Conservation (phyloP, 2,329 filamentous ascomycete species). For the Stagonosporopsis chrysanthemi region DNA sequence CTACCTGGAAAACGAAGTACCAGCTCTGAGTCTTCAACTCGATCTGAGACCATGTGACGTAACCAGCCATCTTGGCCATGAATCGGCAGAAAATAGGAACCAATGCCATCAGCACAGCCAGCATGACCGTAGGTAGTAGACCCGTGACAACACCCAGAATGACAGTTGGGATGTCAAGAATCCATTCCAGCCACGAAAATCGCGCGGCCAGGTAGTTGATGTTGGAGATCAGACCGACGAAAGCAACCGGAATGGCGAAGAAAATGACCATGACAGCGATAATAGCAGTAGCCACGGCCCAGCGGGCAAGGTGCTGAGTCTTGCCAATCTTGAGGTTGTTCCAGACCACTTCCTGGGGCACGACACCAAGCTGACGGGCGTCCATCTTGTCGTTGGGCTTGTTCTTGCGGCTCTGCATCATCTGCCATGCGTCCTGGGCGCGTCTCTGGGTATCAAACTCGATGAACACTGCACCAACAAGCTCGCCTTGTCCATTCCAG, state of each 20-base stretch:
- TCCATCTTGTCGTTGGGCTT: constrained; percentile 47
- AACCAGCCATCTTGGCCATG: constrained; percentile 49
- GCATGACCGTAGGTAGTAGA: constrained; percentile 53
- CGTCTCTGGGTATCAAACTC: constrained; percentile 83
- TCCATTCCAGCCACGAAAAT: constrained; percentile 52
- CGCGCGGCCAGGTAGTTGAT: constrained; percentile 52
- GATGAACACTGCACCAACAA: constrained; percentile 81
- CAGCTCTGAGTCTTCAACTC: constrained; percentile 84
- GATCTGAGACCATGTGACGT: constrained; percentile 53
- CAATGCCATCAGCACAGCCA: constrained; percentile 54
- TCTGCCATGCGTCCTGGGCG: constrained; percentile 85
- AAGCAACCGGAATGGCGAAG: constrained; percentile 55
- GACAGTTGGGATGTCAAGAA: constrained; percentile 50
- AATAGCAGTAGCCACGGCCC: constrained; percentile 48
- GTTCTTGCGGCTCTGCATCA: constrained; percentile 52
- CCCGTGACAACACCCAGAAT: constrained; percentile 57
- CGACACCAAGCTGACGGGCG: constrained; percentile 53
- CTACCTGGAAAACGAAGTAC: constrained; percentile 90
- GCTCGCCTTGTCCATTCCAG: constrained; percentile 69
- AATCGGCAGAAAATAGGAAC: constrained; percentile 54
- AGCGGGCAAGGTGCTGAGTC: constrained; percentile 41
- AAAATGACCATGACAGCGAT: constrained; percentile 55
- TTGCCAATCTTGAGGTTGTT: constrained; percentile 52
- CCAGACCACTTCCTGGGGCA: constrained; percentile 58
- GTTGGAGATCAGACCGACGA: constrained; percentile 55